Evolutionary conservation across 2,329 filamentous ascomycete genomes (phyloP).

Genomic region (Huntiella abstrusa): DNA sequence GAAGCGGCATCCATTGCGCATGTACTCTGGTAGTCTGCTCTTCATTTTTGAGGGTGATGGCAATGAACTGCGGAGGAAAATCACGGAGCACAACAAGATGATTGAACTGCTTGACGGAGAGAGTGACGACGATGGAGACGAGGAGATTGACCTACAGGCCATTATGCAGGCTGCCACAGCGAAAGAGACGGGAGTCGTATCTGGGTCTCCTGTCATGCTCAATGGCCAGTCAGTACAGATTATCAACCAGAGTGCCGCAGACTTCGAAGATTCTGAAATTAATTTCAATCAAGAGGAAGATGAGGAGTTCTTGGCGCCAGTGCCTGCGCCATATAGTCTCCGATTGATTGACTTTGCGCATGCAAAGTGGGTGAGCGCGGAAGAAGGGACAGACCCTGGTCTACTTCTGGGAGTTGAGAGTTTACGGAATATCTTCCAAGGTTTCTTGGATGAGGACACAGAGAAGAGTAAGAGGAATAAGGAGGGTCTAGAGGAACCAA

Average conservation of each 20-base stretch:
- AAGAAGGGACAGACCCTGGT: slow-evolving; percentile 68
- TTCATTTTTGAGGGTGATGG: slow-evolving; percentile 49
- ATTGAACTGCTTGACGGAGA: slow-evolving; percentile 22
- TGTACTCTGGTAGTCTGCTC: slow-evolving; percentile 44
- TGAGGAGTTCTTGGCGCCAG: slow-evolving; percentile 31
- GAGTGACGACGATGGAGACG: slow-evolving; percentile 21
- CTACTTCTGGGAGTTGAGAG: slow-evolving; percentile 54
- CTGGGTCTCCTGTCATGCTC: slow-evolving; percentile 13
- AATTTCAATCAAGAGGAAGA: slow-evolving; percentile 17
- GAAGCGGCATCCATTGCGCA: slow-evolving; percentile 37
- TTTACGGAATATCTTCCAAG: slow-evolving; percentile 50
- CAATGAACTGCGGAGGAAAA: slow-evolving; percentile 29
- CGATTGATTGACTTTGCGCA: slow-evolving; percentile 97
- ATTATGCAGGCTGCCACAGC: slow-evolving; percentile 35
- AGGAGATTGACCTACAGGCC: slow-evolving; percentile 14
- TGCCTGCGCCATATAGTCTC: slow-evolving; percentile 39
- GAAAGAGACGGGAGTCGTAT: slow-evolving; percentile 29
- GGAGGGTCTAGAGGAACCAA: background rate
- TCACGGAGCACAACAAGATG: slow-evolving; percentile 33
- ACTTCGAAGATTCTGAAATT: slow-evolving; percentile 9
- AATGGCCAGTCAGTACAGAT: slow-evolving; percentile 9
- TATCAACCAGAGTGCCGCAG: background rate
- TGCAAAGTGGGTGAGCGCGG: slow-evolving; percentile 61
- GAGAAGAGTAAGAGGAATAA: background rate
- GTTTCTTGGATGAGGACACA: slow-evolving; percentile 27